These are phyloP conservation scores for Angomonas deanei DNA, from an alignment of 208 protist species.

Conservation along the genomic window DNA sequence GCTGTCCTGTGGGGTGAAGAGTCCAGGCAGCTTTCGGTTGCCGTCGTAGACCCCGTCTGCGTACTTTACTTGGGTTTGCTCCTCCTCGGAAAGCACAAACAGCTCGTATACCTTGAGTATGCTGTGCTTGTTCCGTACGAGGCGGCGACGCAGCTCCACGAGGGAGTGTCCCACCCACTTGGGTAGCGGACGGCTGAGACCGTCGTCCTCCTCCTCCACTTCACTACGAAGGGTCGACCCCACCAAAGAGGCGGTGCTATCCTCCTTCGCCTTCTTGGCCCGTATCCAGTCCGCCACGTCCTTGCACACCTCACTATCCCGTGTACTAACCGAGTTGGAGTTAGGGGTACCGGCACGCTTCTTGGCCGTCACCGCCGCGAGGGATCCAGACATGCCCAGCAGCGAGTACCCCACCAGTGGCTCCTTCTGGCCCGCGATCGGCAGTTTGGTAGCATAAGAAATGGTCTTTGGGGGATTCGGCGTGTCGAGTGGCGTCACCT, in stretches of 20 bases:
- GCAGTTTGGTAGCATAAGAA: background rate
- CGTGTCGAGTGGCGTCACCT: too few species aligned
- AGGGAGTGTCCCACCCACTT: constrained; percentile 22
- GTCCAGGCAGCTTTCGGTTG: background rate
- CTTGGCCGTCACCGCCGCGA: background rate
- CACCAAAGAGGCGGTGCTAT: too few species aligned
- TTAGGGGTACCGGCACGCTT: background rate
- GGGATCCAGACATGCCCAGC: background rate
- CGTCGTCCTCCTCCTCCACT: constrained; percentile 3
- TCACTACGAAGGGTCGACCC: too few species aligned
- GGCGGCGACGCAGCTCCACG: constrained; percentile 26
- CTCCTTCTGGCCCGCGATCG: background rate
- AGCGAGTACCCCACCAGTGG: background rate
- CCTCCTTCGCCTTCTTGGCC: too few species aligned
- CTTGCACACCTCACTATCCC: background rate
- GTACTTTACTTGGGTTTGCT: constrained; percentile 7
- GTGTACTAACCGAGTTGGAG: background rate
- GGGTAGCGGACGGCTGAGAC: constrained; percentile 10
- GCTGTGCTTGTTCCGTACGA: constrained; percentile 21
- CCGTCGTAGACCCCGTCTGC: background rate
- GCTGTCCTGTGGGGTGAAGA: background rate
- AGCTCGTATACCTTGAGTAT: constrained; percentile 39
- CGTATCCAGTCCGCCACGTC: background rate
- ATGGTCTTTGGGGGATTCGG: background rate
- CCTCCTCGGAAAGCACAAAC: constrained; percentile 23